These are phyloP conservation scores for Lasiosphaeria miniovina DNA, from an alignment of 495 filamentous ascomycete genomes.

Conservation along the genomic window DNA sequence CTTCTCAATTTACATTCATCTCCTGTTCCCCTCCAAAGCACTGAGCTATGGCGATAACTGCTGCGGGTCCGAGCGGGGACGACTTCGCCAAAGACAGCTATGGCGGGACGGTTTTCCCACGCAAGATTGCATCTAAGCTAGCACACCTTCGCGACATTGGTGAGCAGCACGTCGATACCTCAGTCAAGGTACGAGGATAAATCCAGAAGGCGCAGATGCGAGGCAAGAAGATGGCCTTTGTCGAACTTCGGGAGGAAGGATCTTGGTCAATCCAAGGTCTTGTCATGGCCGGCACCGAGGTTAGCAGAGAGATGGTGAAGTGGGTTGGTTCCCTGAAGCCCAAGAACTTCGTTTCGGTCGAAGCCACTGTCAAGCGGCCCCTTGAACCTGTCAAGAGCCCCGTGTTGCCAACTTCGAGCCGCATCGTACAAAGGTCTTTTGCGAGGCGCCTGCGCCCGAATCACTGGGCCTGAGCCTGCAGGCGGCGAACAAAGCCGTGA, in stretches of 20 bases:
- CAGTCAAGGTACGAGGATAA: not conserved
- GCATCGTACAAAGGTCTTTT: not conserved
- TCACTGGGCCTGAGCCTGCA: not conserved
- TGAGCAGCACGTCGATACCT: not conserved
- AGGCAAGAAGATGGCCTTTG: not conserved
- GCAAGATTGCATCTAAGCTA: not conserved
- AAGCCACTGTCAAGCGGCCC: not conserved
- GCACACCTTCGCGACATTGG: not conserved
- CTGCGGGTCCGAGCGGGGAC: no score
- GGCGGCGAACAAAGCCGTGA: not conserved
- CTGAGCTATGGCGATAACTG: no score
- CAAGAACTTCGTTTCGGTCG: not conserved
- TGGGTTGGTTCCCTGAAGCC: not conserved
- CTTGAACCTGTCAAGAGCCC: not conserved
- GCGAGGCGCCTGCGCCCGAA: not conserved
- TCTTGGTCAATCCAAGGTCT: not conserved
- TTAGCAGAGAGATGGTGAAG: not conserved
- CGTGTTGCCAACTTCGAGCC: not conserved
- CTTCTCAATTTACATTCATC: no score
- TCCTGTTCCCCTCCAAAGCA: no score
- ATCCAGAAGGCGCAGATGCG: not conserved
- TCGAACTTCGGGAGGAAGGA: not conserved
- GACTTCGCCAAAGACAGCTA: slow-evolving; percentile 68
- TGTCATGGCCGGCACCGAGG: not conserved
- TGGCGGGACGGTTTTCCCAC: slow-evolving; percentile 31